Percentiles rank a stretch among this genome's conserved stretches.
Evolutionary conservation across 2,329 filamentous ascomycete genomes (phyloP).

Genomic region (Cladophialophora immunda): DNA sequence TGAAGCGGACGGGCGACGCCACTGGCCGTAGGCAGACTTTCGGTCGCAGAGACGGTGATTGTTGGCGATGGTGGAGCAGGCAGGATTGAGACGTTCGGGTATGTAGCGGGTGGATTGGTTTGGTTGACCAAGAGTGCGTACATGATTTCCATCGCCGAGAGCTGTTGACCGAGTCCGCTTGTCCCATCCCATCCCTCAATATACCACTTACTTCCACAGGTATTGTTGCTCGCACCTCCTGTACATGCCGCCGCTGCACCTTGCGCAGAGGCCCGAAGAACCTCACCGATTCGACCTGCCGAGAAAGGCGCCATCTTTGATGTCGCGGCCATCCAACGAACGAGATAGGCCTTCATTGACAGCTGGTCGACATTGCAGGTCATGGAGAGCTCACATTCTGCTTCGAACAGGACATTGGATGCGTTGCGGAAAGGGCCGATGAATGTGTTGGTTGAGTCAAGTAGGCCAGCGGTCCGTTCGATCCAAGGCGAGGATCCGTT

Average conservation of each 20-base stretch:
- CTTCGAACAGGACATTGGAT: constrained; percentile 69
- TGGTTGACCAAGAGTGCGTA: constrained; percentile 40
- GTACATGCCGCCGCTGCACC: constrained; percentile 69
- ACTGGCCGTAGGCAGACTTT: constrained; percentile 21
- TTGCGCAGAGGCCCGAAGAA: constrained; percentile 65
- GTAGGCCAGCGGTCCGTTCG: constrained; percentile 63
- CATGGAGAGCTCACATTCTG: constrained; percentile 68
- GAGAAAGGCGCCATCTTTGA: constrained; percentile 70
- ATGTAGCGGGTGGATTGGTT: constrained; percentile 36
- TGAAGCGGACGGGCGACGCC: constrained; percentile 32
- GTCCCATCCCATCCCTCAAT: constrained; percentile 62
- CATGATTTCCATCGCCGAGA: constrained; percentile 71
- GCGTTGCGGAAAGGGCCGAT: constrained; percentile 53
- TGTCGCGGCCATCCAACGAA: constrained; percentile 70
- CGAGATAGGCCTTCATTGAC: constrained; percentile 75
- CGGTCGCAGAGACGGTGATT: constrained; percentile 27
- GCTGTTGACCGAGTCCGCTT: constrained; percentile 72
- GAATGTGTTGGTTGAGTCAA: constrained; percentile 60
- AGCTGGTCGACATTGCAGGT: constrained; percentile 76
- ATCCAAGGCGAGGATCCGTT: constrained; percentile 65
- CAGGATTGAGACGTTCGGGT: constrained; percentile 27
- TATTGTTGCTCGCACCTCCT: constrained; percentile 63
- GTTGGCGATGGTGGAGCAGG: constrained; percentile 20
- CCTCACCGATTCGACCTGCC: constrained; percentile 62
- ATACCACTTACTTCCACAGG: constrained; percentile 73